Percentiles rank a stretch among this genome's conserved stretches.
Conservation (phyloP, 495 filamentous ascomycete species). For the Penicillium cinerascens region DNA sequence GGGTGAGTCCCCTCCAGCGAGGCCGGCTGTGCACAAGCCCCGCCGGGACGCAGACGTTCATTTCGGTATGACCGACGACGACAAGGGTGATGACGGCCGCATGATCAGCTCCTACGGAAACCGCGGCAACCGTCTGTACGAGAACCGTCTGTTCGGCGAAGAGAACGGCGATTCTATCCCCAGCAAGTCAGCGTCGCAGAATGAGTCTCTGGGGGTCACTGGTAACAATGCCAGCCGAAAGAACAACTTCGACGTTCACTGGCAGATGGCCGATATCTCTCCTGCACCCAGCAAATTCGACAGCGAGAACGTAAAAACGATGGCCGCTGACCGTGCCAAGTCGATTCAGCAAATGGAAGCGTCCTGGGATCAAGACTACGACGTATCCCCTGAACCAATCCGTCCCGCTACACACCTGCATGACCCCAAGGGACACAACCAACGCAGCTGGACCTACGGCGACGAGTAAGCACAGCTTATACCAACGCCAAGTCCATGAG, state of each 20-base stretch:
- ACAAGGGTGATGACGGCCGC: constrained; percentile 24
- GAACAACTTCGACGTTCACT: constrained; percentile 74
- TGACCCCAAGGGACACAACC: constrained; percentile 19
- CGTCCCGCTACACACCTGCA: constrained; percentile 21
- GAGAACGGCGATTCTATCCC: constrained; percentile 38
- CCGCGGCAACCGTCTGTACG: constrained; percentile 68
- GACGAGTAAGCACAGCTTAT: constrained; percentile 10
- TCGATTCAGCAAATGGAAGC: constrained; percentile 61
- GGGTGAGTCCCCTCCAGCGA: constrained; percentile 52
- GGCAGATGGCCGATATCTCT: constrained; percentile 61
- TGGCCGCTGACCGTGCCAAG: constrained; percentile 37
- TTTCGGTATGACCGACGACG: constrained; percentile 64
- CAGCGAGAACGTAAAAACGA: constrained; percentile 54
- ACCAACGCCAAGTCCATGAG: neutral
- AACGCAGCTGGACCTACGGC: constrained; percentile 24
- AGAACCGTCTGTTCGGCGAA: constrained; percentile 63
- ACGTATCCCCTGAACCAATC: constrained; percentile 52
- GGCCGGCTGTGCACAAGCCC: constrained; percentile 55
- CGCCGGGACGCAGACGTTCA: constrained; percentile 77
- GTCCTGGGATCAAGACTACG: constrained; percentile 56
- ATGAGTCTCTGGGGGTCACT: constrained; percentile 52
- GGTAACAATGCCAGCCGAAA: constrained; percentile 63
- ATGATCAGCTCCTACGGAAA: constrained; percentile 50
- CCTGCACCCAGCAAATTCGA: constrained; percentile 39
- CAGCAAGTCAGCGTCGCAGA: constrained; percentile 26